Evolutionary conservation across 2,329 filamentous ascomycete species (phyloP).

Genomic region (Orbilia brochopaga): DNA sequence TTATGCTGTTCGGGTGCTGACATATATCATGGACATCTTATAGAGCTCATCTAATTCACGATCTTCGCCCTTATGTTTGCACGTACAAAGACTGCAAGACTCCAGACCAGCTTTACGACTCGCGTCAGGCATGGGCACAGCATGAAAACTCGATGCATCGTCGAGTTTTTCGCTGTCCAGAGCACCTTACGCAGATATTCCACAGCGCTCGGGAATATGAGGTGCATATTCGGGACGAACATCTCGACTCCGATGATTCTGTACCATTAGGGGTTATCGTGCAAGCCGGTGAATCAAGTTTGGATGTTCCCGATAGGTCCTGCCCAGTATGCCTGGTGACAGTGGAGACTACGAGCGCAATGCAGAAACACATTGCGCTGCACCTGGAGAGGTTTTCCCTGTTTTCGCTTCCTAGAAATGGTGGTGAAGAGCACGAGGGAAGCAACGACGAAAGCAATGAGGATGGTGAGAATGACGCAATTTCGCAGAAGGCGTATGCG

Average conservation of each 20-base stretch:
- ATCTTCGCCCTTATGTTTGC: conserved; percentile 39
- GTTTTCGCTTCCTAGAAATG: conserved; percentile 25
- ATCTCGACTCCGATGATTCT: neutral
- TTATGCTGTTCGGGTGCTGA: no score
- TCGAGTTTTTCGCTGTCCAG: conserved; percentile 23
- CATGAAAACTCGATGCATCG: conserved; percentile 36
- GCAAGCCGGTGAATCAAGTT: conserved; percentile 28
- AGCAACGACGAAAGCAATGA: neutral
- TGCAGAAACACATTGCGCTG: conserved; percentile 39
- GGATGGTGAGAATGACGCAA: conserved; percentile 7
- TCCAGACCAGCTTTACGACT: conserved; percentile 40
- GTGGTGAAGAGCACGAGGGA: neutral
- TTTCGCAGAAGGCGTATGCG: conserved; percentile 10
- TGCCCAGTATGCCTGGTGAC: conserved; percentile 34
- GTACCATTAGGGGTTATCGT: conserved; percentile 16
- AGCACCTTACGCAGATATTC: conserved; percentile 19
- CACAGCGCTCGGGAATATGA: conserved; percentile 15
- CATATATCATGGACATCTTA: neutral
- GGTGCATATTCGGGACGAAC: conserved; percentile 22
- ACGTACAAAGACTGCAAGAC: conserved; percentile 43
- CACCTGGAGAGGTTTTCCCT: conserved; percentile 38
- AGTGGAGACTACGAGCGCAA: conserved; percentile 12
- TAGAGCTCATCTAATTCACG: conserved; percentile 41
- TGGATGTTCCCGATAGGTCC: conserved; percentile 26
- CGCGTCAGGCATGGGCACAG: conserved; percentile 36